phyloP scores from a whole-genome alignment of 345 rosid species.

The Conringia planisiliqua region DNA sequence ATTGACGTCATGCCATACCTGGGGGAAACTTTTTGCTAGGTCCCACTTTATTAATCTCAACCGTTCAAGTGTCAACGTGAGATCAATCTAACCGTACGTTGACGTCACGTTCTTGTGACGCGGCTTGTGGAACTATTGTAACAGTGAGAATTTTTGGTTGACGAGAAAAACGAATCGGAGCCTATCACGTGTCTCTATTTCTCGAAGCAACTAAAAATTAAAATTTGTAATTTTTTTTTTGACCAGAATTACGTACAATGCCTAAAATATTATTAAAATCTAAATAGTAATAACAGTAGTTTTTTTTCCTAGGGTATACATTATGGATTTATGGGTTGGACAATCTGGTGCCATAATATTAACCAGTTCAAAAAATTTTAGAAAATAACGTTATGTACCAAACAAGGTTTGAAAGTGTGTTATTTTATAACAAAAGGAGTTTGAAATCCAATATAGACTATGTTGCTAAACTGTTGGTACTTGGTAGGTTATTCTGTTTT shows the following conservation, averaged over 20 bases:
- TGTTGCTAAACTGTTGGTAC: too few species aligned
- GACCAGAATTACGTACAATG: background rate
- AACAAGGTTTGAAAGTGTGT: too few species aligned
- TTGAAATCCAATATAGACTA: too few species aligned
- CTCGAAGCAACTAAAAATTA: constrained; percentile 13
- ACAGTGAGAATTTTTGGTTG: constrained; percentile 17
- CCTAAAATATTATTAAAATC: too few species aligned
- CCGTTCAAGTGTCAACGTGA: background rate
- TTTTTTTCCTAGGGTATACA: background rate
- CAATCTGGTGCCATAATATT: too few species aligned
- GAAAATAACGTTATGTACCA: too few species aligned
- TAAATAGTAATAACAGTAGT: background rate
- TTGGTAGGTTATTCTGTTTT: too few species aligned
- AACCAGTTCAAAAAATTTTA: too few species aligned
- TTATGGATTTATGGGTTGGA: background rate
- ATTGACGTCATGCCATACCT: constrained; percentile 27
- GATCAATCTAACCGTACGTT: constrained; percentile 24
- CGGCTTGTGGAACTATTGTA: background rate
- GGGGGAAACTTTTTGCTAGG: background rate
- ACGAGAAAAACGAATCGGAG: constrained; percentile 15
- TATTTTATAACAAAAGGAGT: too few species aligned
- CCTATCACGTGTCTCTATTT: constrained; percentile 29
- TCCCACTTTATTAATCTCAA: background rate
- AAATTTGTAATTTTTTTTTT: too few species aligned
- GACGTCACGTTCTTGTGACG: constrained; percentile 6